Conservation (phyloP, 495 filamentous ascomycete genomes). For the Talaromyces wortmannii region DNA sequence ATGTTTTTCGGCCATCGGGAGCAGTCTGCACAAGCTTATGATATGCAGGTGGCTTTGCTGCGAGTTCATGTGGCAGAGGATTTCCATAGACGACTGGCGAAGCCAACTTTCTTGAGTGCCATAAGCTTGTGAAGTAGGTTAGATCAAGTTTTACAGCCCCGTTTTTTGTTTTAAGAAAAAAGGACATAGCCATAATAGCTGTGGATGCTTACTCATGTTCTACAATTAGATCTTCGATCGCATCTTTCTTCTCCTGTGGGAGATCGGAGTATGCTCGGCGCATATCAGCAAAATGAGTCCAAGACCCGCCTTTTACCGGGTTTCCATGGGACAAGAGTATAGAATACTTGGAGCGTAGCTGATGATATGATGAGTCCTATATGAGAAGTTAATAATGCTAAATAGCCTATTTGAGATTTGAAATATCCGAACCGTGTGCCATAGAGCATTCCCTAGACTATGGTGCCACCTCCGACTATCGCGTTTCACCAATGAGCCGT, state of each 20-base stretch:
- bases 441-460: constrained; percentile 15
- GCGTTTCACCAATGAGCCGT: constrained; percentile 12
- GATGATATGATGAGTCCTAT: constrained; percentile 15
- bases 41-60: constrained; percentile 15
- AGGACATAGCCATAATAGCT: too few relatives aligned
- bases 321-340: constrained; percentile 15
- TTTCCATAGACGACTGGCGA: constrained; percentile 13
- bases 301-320: constrained; percentile 13
- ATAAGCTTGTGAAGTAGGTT: constrained; percentile 5
- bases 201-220: constrained; percentile 12
- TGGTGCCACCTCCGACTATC: constrained; percentile 15
- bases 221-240: constrained; percentile 12
- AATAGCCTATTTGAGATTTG: background rate
- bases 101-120: constrained; percentile 14
- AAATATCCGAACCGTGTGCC: constrained; percentile 11
- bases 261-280: constrained; percentile 10
- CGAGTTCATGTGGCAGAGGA: constrained; percentile 14
- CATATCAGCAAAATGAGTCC: constrained; percentile 16
- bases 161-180: too few relatives aligned
- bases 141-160: background rate
- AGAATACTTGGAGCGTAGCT: constrained; percentile 15
- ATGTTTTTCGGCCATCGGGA: constrained; percentile 14
- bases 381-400: background rate
- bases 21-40: constrained; percentile 13
- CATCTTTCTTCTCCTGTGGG: constrained; percentile 9